Conservation (phyloP, 2,329 filamentous ascomycete species). For the Helotiales sp. region DNA sequence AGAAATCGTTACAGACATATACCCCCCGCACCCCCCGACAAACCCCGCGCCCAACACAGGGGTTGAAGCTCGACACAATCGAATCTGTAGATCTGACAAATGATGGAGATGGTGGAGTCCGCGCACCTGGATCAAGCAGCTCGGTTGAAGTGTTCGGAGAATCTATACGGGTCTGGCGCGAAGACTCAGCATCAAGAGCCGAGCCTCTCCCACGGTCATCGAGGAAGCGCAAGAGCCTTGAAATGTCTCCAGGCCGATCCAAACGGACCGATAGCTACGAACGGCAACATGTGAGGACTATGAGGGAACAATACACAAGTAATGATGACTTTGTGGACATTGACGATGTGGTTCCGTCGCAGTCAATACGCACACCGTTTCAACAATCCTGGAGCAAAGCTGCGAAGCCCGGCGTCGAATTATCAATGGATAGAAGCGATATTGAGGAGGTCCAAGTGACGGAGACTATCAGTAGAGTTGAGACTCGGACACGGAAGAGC, state of each 20-base stretch:
- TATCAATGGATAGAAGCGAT: constrained; percentile 13
- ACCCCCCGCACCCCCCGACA: constrained; percentile 41
- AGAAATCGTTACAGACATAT: constrained; percentile 36
- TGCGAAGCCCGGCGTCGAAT: constrained; percentile 29
- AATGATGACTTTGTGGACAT: constrained; percentile 42
- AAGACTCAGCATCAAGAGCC: constrained; percentile 37
- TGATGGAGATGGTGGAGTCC: constrained; percentile 31
- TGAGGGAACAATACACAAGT: constrained; percentile 7
- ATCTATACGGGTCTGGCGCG: constrained; percentile 34
- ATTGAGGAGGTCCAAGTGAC: constrained; percentile 34
- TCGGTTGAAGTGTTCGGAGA: constrained; percentile 34
- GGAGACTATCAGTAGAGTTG: constrained; percentile 36
- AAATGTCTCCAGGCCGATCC: constrained; percentile 32
- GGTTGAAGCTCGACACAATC: constrained; percentile 29
- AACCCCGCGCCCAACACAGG: constrained; percentile 32
- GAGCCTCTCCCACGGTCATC: constrained; percentile 36
- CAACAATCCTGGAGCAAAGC: constrained; percentile 1
- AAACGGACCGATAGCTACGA: constrained; percentile 21
- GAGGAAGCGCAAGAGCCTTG: constrained; percentile 44
- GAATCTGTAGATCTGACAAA: constrained; percentile 43
- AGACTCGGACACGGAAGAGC: constrained; percentile 37
- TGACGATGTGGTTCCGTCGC: constrained; percentile 34
- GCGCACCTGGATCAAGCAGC: constrained; percentile 34
- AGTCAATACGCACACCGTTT: neutral
- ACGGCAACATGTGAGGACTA: constrained; percentile 8